Conservation (phyloP, 2,329 filamentous ascomycete species). For the Xylariomycetidae sp. region DNA sequence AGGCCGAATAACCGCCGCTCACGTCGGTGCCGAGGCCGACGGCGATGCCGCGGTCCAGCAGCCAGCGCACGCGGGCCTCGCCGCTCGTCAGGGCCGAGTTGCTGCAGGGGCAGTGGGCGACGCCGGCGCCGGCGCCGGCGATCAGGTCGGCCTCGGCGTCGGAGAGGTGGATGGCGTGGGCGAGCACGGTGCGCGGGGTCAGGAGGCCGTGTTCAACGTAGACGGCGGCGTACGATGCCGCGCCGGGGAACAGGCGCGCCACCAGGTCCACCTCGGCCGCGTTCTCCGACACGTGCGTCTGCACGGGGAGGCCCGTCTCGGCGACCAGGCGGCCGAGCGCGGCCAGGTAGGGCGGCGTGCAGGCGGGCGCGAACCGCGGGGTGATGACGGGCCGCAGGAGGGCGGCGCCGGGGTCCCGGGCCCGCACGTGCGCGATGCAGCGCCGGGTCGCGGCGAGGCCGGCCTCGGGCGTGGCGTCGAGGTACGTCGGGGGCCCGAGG, state of each 20-base stretch:
- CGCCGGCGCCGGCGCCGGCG: conserved; percentile 54
- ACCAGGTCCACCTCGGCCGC: conserved; percentile 69
- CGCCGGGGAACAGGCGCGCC: conserved; percentile 60
- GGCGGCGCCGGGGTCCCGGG: conserved; percentile 58
- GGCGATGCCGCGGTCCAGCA: conserved; percentile 70
- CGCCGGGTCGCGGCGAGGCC: conserved; percentile 52
- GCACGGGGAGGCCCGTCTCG: conserved; percentile 62
- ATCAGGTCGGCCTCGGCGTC: conserved; percentile 64
- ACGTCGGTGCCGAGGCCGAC: conserved; percentile 91
- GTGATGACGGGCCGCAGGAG: conserved; percentile 80
- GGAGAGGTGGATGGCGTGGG: conserved; percentile 76
- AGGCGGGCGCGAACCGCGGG: conserved; percentile 62
- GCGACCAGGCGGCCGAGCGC: conserved; percentile 61
- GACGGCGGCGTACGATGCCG: conserved; percentile 64
- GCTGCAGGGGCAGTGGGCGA: conserved; percentile 82
- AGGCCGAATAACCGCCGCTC: conserved; percentile 78
- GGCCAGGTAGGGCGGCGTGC: conserved; percentile 54
- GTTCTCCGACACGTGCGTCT: conserved; percentile 92
- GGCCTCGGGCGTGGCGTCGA: conserved; percentile 61
- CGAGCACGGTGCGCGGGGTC: conserved; percentile 70
- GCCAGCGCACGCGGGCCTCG: conserved; percentile 66
- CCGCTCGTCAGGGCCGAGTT: conserved; percentile 82
- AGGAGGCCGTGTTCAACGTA: conserved; percentile 74
- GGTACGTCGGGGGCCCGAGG: conserved; percentile 71
- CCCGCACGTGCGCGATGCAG: conserved; percentile 61